phyloP scores from a whole-genome alignment of 768 basidiomycete genomes.

The Boletus vinaceobasis region DNA sequence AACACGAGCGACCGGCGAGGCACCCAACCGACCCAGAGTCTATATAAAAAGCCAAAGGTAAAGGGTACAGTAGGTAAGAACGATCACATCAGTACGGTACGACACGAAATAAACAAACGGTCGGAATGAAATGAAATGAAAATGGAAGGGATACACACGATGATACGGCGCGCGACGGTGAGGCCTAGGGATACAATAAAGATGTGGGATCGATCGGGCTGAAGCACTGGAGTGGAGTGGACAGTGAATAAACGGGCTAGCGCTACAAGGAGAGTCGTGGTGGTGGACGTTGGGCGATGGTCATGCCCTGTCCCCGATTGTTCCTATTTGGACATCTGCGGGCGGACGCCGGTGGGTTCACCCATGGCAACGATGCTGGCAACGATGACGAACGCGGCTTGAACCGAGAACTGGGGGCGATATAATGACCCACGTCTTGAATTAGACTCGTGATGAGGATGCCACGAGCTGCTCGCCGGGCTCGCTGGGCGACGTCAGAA shows the following conservation, averaged over 20 bases:
- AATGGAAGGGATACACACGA: background rate
- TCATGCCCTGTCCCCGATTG: background rate
- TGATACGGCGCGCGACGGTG: background rate
- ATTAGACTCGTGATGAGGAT: slow-evolving; percentile 9
- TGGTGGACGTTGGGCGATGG: background rate
- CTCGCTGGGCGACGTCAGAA: background rate
- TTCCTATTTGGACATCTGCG: background rate
- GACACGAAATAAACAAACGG: background rate
- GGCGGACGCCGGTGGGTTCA: background rate
- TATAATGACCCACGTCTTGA: background rate
- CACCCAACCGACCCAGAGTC: background rate
- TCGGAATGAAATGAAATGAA: too few species aligned
- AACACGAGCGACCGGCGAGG: background rate
- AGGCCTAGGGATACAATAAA: too few species aligned
- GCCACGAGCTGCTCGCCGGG: slow-evolving; percentile 4
- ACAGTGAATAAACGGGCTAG: background rate
- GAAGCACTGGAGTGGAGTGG: background rate
- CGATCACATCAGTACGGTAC: background rate
- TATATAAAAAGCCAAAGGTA: background rate
- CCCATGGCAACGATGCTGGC: too few species aligned
- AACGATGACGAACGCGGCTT: background rate
- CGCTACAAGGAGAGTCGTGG: background rate
- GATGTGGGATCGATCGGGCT: background rate
- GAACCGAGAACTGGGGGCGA: too few species aligned
- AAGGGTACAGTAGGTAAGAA: background rate